Evolutionary conservation across 257 asterid genomes (phyloP).

Genomic region (Solanum chilense): DNA sequence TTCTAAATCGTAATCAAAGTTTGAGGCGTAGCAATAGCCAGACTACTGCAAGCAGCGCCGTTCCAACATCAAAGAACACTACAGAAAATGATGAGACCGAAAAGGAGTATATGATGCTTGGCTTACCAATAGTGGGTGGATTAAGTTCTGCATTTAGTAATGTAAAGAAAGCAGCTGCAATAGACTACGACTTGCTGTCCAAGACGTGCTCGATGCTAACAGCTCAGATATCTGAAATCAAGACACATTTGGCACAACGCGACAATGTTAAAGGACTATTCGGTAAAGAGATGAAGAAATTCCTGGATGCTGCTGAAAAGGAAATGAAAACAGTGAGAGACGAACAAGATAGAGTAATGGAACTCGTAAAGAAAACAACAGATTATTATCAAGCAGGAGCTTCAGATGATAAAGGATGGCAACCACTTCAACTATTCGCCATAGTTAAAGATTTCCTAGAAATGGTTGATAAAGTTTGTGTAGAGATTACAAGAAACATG

Average conservation of each 20-base stretch:
- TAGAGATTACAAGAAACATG: conserved; percentile 57
- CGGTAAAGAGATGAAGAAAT: conserved; percentile 35
- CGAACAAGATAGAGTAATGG: conserved; percentile 59
- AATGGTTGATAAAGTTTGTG: conserved; percentile 84
- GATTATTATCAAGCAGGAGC: conserved; percentile 74
- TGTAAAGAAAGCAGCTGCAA: conserved; percentile 57
- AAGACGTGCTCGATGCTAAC: conserved; percentile 30
- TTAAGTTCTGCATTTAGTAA: conserved; percentile 59
- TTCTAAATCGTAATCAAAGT: conserved; percentile 32
- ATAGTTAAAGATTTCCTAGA: conserved; percentile 66
- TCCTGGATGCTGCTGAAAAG: conserved; percentile 46
- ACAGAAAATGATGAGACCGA: conserved; percentile 44
- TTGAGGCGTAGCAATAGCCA: conserved; percentile 39
- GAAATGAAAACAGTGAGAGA: conserved; percentile 41
- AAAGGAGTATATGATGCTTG: conserved; percentile 71
- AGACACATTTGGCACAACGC: conserved; percentile 17
- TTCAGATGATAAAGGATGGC: conserved; percentile 38
- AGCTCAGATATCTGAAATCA: conserved; percentile 29
- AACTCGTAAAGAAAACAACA: conserved; percentile 62
- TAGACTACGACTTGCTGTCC: conserved; percentile 38
- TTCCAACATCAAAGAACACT: conserved; percentile 7
- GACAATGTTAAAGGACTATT: conserved; percentile 33
- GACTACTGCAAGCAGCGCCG: conserved; percentile 3
- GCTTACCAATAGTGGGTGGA: conserved; percentile 76
- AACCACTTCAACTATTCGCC: conserved; percentile 46